Evolutionary conservation across 495 filamentous ascomycete species (phyloP).

Genomic region (Amniculicola lignicola): DNA sequence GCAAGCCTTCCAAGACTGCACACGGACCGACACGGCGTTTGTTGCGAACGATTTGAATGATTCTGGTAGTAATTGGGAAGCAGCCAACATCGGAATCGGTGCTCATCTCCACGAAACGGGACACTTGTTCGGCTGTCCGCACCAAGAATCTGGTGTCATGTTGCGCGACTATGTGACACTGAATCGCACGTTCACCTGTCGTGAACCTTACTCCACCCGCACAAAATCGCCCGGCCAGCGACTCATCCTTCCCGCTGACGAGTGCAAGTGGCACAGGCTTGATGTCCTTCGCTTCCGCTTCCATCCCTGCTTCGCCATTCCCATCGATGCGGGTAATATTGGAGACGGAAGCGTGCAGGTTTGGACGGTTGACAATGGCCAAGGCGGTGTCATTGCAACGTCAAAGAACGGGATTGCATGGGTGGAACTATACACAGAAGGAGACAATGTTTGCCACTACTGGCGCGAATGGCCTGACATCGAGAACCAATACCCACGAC

Average conservation of each 20-base stretch:
- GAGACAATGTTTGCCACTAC: slow-evolving; percentile 67
- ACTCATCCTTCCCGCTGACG: slow-evolving; percentile 66
- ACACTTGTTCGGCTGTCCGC: slow-evolving; percentile 82
- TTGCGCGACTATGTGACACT: slow-evolving; percentile 76
- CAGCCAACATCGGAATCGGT: slow-evolving; percentile 86
- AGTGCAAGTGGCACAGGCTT: slow-evolving; percentile 84
- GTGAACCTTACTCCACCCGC: slow-evolving; percentile 78
- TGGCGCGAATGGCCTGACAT: slow-evolving; percentile 74
- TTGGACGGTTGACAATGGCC: slow-evolving; percentile 81
- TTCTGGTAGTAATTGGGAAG: slow-evolving; percentile 84
- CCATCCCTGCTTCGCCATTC: slow-evolving; percentile 86
- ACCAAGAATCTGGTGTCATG: slow-evolving; percentile 86
- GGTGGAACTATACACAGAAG: slow-evolving; percentile 74
- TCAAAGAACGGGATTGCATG: slow-evolving; percentile 77
- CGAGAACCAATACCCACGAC: slow-evolving; percentile 61
- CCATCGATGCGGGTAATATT: slow-evolving; percentile 61
- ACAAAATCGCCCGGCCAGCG: slow-evolving; percentile 76
- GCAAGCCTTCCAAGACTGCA: slow-evolving; percentile 82
- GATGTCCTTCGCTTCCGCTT: slow-evolving; percentile 83
- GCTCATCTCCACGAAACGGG: slow-evolving; percentile 87
- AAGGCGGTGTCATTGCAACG: slow-evolving; percentile 65
- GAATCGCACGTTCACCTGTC: slow-evolving; percentile 74
- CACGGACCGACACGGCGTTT: slow-evolving; percentile 73
- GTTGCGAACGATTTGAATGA: slow-evolving; percentile 83
- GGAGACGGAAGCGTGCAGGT: slow-evolving; percentile 78